These are phyloP conservation scores for Chrysochromulina parva DNA, from an alignment of 78 protist genomes.

Conservation along the genomic window DNA sequence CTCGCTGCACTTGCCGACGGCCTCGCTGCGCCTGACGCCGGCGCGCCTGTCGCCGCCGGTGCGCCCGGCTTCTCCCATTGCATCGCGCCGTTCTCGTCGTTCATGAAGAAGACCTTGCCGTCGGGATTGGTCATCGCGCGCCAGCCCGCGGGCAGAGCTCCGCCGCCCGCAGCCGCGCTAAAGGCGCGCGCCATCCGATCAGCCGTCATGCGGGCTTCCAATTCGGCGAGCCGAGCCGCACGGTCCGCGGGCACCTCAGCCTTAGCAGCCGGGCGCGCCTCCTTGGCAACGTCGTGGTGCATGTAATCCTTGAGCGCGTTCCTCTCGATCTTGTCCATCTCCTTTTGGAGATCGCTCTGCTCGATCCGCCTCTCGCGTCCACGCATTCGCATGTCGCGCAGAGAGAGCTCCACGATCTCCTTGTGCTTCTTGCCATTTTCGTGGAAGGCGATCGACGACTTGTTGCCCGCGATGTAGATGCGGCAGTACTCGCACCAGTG, in stretches of 20 bases:
- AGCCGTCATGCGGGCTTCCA: background rate
- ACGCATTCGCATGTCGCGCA: background rate
- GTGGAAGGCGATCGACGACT: conserved; percentile 1
- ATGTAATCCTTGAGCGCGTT: background rate
- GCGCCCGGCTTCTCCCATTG: too few species aligned
- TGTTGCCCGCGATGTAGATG: background rate
- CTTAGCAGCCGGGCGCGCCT: background rate
- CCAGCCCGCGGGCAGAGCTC: background rate
- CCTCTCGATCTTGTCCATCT: background rate
- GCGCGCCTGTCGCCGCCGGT: too few species aligned
- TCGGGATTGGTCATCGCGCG: background rate
- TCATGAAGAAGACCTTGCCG: background rate
- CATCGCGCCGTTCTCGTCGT: background rate
- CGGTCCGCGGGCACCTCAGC: background rate
- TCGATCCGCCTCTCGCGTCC: background rate
- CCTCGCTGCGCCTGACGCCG: too few species aligned
- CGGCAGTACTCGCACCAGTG: conserved; percentile 27
- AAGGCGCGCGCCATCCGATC: background rate
- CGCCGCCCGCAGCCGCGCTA: too few species aligned
- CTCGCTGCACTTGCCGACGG: too few species aligned
- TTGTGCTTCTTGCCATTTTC: conserved; percentile 6
- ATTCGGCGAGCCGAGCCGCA: background rate
- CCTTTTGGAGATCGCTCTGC: background rate
- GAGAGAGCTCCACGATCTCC: background rate
- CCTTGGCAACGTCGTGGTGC: background rate